These are phyloP conservation scores for Orbilia brochopaga DNA, from an alignment of 2,329 filamentous ascomycete genomes.

Conservation along the genomic window DNA sequence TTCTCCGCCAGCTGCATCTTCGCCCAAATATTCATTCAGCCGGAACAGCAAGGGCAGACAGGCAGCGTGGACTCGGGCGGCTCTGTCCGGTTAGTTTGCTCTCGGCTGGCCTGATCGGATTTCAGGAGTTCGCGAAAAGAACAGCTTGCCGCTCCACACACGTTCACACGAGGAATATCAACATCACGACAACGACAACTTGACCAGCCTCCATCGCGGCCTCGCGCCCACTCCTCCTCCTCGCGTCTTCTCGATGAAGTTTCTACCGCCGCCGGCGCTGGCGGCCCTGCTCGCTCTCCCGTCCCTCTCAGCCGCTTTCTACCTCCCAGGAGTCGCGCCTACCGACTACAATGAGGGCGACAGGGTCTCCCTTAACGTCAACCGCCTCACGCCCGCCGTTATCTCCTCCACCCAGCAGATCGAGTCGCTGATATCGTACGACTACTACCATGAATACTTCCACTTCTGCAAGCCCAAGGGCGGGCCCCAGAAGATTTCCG, in stretches of 20 bases:
- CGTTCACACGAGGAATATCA: not conserved
- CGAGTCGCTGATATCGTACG: conserved; percentile 91
- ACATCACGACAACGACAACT: conserved; percentile 8
- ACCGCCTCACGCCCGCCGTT: conserved; percentile 85
- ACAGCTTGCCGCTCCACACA: conserved; percentile 42
- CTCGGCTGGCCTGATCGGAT: no score
- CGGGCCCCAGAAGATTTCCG: conserved; percentile 78
- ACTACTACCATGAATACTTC: conserved; percentile 90
- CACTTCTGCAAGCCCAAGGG: conserved; percentile 82
- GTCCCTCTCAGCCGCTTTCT: conserved; percentile 70
- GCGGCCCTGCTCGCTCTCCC: conserved; percentile 39
- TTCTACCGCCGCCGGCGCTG: conserved; percentile 37
- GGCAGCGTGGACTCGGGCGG: not conserved
- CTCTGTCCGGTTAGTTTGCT: conserved; percentile 5
- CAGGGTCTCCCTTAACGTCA: conserved; percentile 85
- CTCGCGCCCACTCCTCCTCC: conserved; percentile 3
- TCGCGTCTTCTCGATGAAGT: conserved; percentile 31
- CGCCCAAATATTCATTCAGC: no score
- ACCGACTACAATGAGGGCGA: conserved; percentile 85
- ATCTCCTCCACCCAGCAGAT: conserved; percentile 78
- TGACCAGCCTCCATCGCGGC: not conserved
- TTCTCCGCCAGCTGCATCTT: no score
- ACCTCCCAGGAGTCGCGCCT: conserved; percentile 92
- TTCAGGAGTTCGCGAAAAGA: conserved; percentile 21
- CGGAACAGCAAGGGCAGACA: conserved; percentile 5